These are phyloP conservation scores for Crotalaria pallida DNA, from an alignment of 306 rosid species.

Conservation along the genomic window DNA sequence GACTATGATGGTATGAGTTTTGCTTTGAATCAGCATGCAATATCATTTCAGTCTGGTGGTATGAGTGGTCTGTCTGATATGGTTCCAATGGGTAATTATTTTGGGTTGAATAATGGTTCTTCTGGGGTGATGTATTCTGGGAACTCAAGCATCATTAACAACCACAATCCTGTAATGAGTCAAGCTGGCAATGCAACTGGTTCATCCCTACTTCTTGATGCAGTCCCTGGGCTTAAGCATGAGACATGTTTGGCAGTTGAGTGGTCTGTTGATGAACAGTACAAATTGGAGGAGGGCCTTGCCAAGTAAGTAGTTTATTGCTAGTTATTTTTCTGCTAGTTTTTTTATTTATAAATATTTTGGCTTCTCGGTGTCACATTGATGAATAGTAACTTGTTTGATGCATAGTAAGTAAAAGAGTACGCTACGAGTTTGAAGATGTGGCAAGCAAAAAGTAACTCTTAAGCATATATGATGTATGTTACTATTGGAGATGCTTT, in stretches of 20 bases:
- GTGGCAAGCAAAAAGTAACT: no score
- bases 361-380: background rate
- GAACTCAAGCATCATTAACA: conserved; percentile 41
- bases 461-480: no score
- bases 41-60: conserved; percentile 67
- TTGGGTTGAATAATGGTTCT: conserved; percentile 36
- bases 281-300: conserved; percentile 74
- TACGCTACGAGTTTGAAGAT: no score
- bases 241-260: conserved; percentile 82
- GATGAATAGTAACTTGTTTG: background rate
- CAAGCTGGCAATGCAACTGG: conserved; percentile 51
- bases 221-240: conserved; percentile 75
- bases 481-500: no score
- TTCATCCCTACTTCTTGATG: conserved; percentile 61
- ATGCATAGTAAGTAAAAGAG: no score
- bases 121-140: conserved; percentile 54
- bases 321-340: background rate
- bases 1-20: conserved; percentile 48
- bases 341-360: background rate
- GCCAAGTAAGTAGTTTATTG: conserved; percentile 47
- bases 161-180: conserved; percentile 32
- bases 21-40: conserved; percentile 53
- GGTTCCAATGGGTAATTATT: conserved; percentile 63
- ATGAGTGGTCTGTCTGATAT: conserved; percentile 60
- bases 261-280: conserved; percentile 83